These are phyloP conservation scores for Chlamydomonas schloesseri DNA, from an alignment of 139 green algal species.

Conservation along the genomic window DNA sequence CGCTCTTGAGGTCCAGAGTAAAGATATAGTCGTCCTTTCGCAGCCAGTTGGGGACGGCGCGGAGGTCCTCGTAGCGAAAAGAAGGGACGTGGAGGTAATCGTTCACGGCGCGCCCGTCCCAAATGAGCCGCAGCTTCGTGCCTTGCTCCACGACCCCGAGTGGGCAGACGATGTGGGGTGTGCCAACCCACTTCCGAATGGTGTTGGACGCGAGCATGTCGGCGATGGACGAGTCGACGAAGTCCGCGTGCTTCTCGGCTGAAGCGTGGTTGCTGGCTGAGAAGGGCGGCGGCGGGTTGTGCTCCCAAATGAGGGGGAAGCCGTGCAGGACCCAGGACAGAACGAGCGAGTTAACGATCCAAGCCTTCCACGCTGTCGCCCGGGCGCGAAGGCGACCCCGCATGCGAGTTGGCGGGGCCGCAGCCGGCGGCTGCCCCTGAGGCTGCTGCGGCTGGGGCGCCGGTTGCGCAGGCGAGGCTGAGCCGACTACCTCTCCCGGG, in stretches of 20 bases:
- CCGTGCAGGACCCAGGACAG: background rate
- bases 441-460: no score
- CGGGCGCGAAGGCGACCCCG: no score
- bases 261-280: background rate
- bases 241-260: background rate
- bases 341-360: background rate
- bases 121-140: background rate
- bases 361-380: background rate
- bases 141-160: conserved; percentile 7
- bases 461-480: no score
- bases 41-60: background rate
- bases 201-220: background rate
- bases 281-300: background rate
- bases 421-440: no score
- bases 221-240: background rate
- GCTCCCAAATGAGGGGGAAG: background rate
- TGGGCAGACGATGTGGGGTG: background rate
- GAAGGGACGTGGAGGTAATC: background rate
- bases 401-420: no score
- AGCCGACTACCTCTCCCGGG: no score
- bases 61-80: conserved; percentile 8
- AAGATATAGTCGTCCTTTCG: conserved; percentile 16
- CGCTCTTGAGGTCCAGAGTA: conserved; percentile 4
- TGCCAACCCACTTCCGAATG: background rate
- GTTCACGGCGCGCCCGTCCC: conserved; percentile 5